Percentiles rank a stretch among this genome's conserved stretches.
phyloP scores from a whole-genome alignment of 306 rosid genomes.

The Prunus davidiana region DNA sequence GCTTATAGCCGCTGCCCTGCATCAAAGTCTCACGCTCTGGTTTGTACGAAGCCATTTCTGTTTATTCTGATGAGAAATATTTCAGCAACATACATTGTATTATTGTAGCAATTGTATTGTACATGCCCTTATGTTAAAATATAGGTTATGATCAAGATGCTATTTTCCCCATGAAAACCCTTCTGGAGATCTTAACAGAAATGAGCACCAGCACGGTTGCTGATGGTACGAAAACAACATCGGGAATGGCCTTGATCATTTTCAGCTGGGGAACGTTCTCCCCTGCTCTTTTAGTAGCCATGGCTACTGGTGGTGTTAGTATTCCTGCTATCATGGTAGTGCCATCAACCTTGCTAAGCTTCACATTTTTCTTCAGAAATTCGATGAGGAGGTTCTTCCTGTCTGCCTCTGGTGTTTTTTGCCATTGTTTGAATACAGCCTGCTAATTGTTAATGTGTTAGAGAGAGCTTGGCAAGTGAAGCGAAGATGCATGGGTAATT shows the following conservation, averaged over 20 bases:
- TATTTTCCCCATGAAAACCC: slow-evolving; percentile 22
- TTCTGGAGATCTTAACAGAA: slow-evolving; percentile 42
- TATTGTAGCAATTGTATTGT: background rate
- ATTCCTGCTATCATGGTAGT: slow-evolving; percentile 52
- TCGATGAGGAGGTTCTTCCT: background rate
- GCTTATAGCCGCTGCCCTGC: too few relatives aligned
- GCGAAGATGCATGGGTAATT: background rate
- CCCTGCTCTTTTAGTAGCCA: slow-evolving; percentile 49
- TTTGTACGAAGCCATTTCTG: background rate
- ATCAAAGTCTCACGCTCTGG: background rate
- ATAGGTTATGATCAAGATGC: background rate
- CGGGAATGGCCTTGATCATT: slow-evolving; percentile 49
- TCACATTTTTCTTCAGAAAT: slow-evolving; percentile 29
- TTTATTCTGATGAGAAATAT: background rate
- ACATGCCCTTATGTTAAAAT: background rate
- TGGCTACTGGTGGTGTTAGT: slow-evolving; percentile 54
- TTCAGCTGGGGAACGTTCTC: slow-evolving; percentile 46
- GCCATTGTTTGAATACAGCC: slow-evolving; percentile 23
- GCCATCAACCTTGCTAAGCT: slow-evolving; percentile 34
- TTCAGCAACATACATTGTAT: background rate
- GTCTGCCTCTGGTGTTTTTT: rapidly evolving
- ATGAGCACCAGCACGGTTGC: slow-evolving; percentile 46
- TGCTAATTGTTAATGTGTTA: slow-evolving; percentile 22
- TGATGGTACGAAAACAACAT: slow-evolving; percentile 52
- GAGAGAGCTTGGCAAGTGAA: background rate